These are phyloP conservation scores for Helianthus annuus DNA, from an alignment of 129 eudicot species.

Conservation along the genomic window DNA sequence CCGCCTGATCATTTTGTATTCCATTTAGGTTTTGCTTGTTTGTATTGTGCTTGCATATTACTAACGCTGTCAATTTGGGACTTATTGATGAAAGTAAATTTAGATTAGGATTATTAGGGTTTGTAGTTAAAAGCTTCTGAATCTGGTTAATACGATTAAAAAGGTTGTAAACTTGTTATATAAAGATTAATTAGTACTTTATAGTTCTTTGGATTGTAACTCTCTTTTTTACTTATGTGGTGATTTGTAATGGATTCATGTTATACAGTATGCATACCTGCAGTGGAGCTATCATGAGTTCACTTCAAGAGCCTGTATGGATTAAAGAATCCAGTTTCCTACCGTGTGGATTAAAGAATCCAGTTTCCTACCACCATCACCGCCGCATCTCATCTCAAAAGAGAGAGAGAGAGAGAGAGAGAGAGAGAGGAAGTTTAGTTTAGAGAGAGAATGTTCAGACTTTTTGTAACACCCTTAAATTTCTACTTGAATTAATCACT, in stretches of 20 bases:
- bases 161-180: neutral
- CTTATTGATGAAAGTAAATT: neutral
- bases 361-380: no score
- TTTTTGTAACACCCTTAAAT: no score
- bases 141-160: neutral
- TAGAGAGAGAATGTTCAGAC: no score
- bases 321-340: slow-evolving; percentile 42
- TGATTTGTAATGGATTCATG: slow-evolving; percentile 5
- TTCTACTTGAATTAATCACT: no score
- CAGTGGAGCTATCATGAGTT: slow-evolving; percentile 57
- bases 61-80: neutral
- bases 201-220: neutral
- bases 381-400: no score
- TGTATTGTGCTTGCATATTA: neutral
- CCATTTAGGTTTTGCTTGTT: neutral
- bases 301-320: slow-evolving; percentile 65
- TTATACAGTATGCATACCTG: slow-evolving; percentile 65
- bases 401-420: no score
- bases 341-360: no score
- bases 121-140: neutral
- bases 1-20: no score
- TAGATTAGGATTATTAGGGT: neutral
- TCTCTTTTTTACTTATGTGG: neutral
- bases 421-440: no score
- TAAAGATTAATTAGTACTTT: neutral